Base-by-base conservation (phyloP, 495 filamentous ascomycete genomes). In the Aspergillus hancockii region DNA sequence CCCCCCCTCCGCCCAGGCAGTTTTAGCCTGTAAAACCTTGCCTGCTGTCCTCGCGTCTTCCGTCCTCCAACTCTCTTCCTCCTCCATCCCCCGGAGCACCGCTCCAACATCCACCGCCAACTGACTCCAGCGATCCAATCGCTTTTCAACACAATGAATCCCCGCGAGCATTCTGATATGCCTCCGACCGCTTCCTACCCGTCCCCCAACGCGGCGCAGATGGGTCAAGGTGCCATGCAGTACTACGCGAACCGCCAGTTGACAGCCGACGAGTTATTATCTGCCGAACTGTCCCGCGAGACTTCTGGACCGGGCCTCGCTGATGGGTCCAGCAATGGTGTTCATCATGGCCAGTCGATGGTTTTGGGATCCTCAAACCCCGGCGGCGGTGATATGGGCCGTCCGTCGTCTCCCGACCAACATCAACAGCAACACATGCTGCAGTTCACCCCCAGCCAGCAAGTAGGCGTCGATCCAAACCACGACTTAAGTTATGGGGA, bases 401-500 rank as follows among this genome's bases (percentile, higher is more conserved):
- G 69, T 21, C 64, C 68, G 28, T 66, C 72, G 4, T 73, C 71
- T 28, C 69, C 72, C 25, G 77, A 80, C 56, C 75, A 78, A 57
- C 75, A 76, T 57, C 73, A 74, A 57, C 77, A 80, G 55, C 76
- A 79, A 36, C 71, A 79, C 62, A 78, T 79, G 70, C 71, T 80
- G 12, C 73, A 74, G 52, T 80, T 79, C 60, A 71, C 76, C 14
- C 73, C 78, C 5, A 76, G 74, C 58, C 78, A 79, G 49, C 80
- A 83, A 61, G 77, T 78, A 3, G 77, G 78, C 47, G 76, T 81
- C 38, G 80, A 83, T 52, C 79, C 77, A 21, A 80, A 83, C 54
- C 75, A 81, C 49, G 77, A 78, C 49, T 40, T 76, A 40, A 79
- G 74, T 55, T 79, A 80, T 64, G 80, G 80, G 12, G 88, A 90